These are phyloP conservation scores for Pyricularia grisea DNA, from an alignment of 2,329 filamentous ascomycete species.

Conservation along the genomic window DNA sequence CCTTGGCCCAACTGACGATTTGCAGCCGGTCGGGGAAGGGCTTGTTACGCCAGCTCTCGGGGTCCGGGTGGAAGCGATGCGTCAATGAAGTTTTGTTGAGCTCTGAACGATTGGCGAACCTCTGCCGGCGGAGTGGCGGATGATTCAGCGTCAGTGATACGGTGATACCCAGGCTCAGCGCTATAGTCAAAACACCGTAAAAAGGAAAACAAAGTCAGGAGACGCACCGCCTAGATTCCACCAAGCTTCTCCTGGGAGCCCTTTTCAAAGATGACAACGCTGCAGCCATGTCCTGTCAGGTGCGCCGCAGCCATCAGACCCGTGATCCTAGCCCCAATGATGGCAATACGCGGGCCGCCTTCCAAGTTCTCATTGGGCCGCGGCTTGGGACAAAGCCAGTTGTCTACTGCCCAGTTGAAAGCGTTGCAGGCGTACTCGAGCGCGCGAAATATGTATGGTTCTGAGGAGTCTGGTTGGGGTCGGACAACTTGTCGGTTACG, in stretches of 20 bases:
- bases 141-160: not conserved
- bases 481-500: not conserved
- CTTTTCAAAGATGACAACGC: conserved; percentile 33
- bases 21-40: conserved; percentile 68
- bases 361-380: not conserved
- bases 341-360: conserved; percentile 18
- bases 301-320: conserved; percentile 28
- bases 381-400: not conserved
- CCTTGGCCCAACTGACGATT: conserved; percentile 63
- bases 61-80: conserved; percentile 70
- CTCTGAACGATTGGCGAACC: not conserved
- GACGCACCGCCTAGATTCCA: conserved; percentile 70
- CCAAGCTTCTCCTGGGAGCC: conserved; percentile 56
- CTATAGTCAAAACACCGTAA: not conserved
- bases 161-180: not conserved
- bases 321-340: conserved; percentile 30
- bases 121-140: not conserved
- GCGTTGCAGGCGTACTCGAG: not conserved
- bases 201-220: conserved; percentile 31
- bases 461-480: not conserved
- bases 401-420: not conserved
- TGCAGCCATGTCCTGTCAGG: conserved; percentile 22
- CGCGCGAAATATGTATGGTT: not conserved
- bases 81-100: conserved; percentile 30
- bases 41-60: conserved; percentile 59